Evolutionary conservation across 106 monocot genomes (phyloP).

Genomic region (Gastrodia elata): DNA sequence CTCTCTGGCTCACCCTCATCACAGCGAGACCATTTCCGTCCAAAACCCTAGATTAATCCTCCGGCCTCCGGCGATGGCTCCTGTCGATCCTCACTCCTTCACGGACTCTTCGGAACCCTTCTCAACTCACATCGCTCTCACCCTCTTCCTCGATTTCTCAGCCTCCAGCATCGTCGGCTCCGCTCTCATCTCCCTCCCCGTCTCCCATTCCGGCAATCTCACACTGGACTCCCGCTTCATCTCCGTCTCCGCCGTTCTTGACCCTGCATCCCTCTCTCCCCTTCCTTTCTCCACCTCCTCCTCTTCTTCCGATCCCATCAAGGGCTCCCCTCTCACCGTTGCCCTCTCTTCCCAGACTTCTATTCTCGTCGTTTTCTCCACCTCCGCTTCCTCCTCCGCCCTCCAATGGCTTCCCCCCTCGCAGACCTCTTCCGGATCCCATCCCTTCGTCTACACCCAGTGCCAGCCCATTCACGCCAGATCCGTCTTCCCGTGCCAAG

Average conservation of each 20-base stretch:
- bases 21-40: no score
- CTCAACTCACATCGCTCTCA: slow-evolving; percentile 43
- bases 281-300: slow-evolving; percentile 35
- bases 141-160: slow-evolving; percentile 77
- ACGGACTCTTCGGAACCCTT: slow-evolving; percentile 51
- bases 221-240: slow-evolving; percentile 53
- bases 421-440: slow-evolving; percentile 41
- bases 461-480: slow-evolving; percentile 88
- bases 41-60: slow-evolving; percentile 4
- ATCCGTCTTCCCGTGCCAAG: slow-evolving; percentile 96
- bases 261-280: slow-evolving; percentile 21
- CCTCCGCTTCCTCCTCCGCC: slow-evolving; percentile 63
- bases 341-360: slow-evolving; percentile 34
- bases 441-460: slow-evolving; percentile 88
- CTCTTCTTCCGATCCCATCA: slow-evolving; percentile 24
- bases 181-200: slow-evolving; percentile 55
- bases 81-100: slow-evolving; percentile 76
- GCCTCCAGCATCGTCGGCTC: slow-evolving; percentile 52
- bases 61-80: slow-evolving; percentile 35
- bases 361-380: slow-evolving; percentile 51
- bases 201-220: slow-evolving; percentile 40
- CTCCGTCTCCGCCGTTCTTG: slow-evolving; percentile 39
- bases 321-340: slow-evolving; percentile 47
- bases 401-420: slow-evolving; percentile 82
- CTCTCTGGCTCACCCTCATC: no score